Evolutionary conservation across 768 basidiomycete species (phyloP).

Genomic region (Hemileccinum impolitum): DNA sequence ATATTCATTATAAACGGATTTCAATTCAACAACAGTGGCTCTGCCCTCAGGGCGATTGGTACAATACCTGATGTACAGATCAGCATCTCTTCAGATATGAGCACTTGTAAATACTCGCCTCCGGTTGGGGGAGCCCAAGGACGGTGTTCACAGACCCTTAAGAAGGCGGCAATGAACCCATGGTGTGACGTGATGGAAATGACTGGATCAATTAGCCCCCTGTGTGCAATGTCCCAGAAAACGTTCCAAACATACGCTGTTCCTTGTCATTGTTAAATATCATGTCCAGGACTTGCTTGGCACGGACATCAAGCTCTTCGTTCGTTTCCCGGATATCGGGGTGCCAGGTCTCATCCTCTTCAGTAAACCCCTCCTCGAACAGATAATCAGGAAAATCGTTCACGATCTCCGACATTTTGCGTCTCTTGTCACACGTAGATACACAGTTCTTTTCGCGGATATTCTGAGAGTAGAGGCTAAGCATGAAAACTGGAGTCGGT

Average conservation of each 20-base stretch:
- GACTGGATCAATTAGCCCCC: conserved; percentile 35
- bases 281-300: conserved; percentile 47
- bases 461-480: conserved; percentile 38
- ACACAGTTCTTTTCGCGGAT: conserved; percentile 64
- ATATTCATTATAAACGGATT: not conserved
- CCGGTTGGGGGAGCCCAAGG: conserved; percentile 55
- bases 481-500: not conserved
- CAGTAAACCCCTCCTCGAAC: conserved; percentile 57
- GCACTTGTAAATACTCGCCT: conserved; percentile 38
- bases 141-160: conserved; percentile 45
- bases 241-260: conserved; percentile 43
- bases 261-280: conserved; percentile 47
- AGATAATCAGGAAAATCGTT: conserved; percentile 45
- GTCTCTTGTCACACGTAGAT: conserved; percentile 70
- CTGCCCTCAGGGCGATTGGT: conserved; percentile 19
- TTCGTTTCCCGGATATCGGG: conserved; percentile 51
- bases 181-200: conserved; percentile 68
- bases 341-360: conserved; percentile 62
- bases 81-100: not conserved
- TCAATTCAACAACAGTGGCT: conserved; percentile 11
- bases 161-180: conserved; percentile 56
- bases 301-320: conserved; percentile 45
- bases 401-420: conserved; percentile 45
- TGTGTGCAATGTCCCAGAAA: not conserved
- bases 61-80: conserved; percentile 22